phyloP scores from a whole-genome alignment of 441 rosid species.

The Erysimum pusillum region DNA sequence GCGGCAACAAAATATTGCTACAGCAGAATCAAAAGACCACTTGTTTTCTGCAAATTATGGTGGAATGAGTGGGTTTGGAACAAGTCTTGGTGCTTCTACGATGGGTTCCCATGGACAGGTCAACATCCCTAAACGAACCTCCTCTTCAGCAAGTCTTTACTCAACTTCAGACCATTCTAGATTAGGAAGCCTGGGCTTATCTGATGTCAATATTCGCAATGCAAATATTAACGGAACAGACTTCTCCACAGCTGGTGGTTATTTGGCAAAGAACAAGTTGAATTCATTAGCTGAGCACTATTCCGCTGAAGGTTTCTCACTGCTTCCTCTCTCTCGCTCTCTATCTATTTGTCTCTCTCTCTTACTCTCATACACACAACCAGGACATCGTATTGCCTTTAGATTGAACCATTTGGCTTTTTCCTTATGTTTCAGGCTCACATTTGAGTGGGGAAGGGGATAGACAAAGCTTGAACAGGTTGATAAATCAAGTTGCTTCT shows the following conservation, averaged over 20 bases:
- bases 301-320: constrained; percentile 59
- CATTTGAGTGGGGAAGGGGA: constrained; percentile 57
- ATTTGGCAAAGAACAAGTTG: constrained; percentile 58
- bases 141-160: constrained; percentile 77
- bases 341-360: background rate
- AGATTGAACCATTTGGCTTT: constrained; percentile 32
- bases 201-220: constrained; percentile 56
- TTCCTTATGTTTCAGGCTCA: constrained; percentile 51
- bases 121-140: constrained; percentile 71
- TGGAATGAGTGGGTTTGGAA: constrained; percentile 61
- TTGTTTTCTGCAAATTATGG: constrained; percentile 55
- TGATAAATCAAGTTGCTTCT: constrained; percentile 59
- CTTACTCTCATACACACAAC: constrained; percentile 6
- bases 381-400: background rate
- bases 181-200: constrained; percentile 59
- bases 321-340: background rate
- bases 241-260: constrained; percentile 57
- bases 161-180: constrained; percentile 60
- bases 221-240: constrained; percentile 56
- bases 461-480: constrained; percentile 52
- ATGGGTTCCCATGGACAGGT: constrained; percentile 58
- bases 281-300: constrained; percentile 54
- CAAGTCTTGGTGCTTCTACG: constrained; percentile 57
- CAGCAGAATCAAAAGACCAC: constrained; percentile 55
- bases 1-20: constrained; percentile 61